Evolutionary conservation across 495 filamentous ascomycete genomes (phyloP).

Genomic region (Penicillium simplicissimum): DNA sequence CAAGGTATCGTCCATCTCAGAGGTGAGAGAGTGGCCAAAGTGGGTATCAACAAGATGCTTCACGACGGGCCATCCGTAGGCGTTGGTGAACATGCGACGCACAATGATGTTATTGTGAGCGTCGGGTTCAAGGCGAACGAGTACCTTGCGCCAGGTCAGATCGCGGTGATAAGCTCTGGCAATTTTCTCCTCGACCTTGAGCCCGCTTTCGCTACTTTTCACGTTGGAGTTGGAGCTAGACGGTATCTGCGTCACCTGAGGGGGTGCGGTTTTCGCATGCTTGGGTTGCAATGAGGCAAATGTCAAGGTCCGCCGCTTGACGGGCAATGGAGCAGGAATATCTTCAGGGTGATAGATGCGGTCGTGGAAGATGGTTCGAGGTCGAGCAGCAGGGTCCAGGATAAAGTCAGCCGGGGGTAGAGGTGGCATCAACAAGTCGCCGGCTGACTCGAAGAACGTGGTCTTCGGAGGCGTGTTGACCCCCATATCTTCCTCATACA

Average conservation of each 20-base stretch:
- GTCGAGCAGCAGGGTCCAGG: constrained; percentile 76
- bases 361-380: constrained; percentile 95
- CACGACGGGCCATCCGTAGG: constrained; percentile 95
- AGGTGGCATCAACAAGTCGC: constrained; percentile 87
- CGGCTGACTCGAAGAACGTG: constrained; percentile 90
- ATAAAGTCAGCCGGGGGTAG: constrained; percentile 79
- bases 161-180: constrained; percentile 89
- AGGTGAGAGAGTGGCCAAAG: constrained; percentile 68
- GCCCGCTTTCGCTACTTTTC: constrained; percentile 47
- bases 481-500: constrained; percentile 44
- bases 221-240: constrained; percentile 12
- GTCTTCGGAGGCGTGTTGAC: constrained; percentile 79
- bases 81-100: constrained; percentile 92
- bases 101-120: constrained; percentile 99
- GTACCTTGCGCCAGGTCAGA: constrained; percentile 92
- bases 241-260: constrained; percentile 14
- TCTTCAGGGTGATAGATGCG: constrained; percentile 91
- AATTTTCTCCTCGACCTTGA: constrained; percentile 97
- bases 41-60: constrained; percentile 93
- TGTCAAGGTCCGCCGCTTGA: constrained; percentile 52
- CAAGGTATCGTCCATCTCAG: constrained; percentile 58
- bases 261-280: constrained; percentile 21
- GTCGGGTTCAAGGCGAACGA: constrained; percentile 93
- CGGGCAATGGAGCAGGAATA: constrained; percentile 77
- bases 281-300: constrained; percentile 46